Percentiles rank a stretch among this genome's conserved stretches.
Evolutionary conservation across 2,329 filamentous ascomycete genomes (phyloP).

Genomic region (Bipolaris zeicola): DNA sequence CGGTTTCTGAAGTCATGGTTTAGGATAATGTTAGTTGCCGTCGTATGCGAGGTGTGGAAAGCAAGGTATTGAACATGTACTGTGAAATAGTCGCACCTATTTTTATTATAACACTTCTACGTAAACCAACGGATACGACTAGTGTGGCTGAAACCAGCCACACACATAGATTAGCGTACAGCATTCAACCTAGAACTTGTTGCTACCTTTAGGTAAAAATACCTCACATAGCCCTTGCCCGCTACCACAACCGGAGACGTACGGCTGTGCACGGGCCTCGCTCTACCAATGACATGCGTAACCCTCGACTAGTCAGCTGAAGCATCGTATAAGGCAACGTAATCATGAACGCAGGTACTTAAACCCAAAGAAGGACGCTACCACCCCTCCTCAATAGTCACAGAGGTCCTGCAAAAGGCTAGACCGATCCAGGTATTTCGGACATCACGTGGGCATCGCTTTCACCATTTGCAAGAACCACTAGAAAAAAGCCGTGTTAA

Average conservation of each 20-base stretch:
- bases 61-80: not conserved
- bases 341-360: not conserved
- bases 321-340: not conserved
- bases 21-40: not conserved
- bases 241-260: not conserved
- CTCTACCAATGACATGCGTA: slow-evolving; percentile 8
- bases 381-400: not conserved
- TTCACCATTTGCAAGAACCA: too few relatives aligned
- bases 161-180: too few relatives aligned
- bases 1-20: not conserved
- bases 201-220: not conserved
- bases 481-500: not conserved
- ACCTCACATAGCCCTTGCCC: not conserved
- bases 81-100: too few relatives aligned
- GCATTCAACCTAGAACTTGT: too few relatives aligned
- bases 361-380: not conserved
- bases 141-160: too few relatives aligned
- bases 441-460: not conserved
- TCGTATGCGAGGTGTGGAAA: not conserved
- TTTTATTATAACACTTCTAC: not conserved
- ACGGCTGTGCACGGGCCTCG: not conserved
- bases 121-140: too few relatives aligned
- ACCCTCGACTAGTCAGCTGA: not conserved
- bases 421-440: not conserved
- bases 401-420: not conserved